phyloP scores from a whole-genome alignment of 2,329 filamentous ascomycete species.

The Ophiocordyceps sinensis region DNA sequence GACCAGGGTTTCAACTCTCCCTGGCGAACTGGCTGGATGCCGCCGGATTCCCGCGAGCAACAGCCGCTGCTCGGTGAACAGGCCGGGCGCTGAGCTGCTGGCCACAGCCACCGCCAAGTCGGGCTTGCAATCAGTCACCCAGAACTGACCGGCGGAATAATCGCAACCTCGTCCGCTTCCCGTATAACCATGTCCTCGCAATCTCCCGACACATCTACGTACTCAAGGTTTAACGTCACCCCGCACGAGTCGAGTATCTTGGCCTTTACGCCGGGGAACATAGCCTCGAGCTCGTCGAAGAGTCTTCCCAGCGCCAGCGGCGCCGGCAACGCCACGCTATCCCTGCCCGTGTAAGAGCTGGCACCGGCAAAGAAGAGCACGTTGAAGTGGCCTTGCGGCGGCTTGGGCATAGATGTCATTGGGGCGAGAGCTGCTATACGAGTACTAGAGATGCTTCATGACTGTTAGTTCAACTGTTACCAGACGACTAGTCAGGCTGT shows the following conservation, averaged over 20 bases:
- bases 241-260: slow-evolving; percentile 59
- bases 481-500: too few relatives aligned
- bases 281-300: slow-evolving; percentile 52
- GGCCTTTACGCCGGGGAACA: slow-evolving; percentile 53
- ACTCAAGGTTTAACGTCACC: slow-evolving; percentile 68
- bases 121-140: slow-evolving; percentile 32
- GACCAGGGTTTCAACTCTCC: slow-evolving; percentile 4
- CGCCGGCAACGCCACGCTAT: slow-evolving; percentile 50
- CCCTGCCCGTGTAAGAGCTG: slow-evolving; percentile 53
- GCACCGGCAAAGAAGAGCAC: slow-evolving; percentile 74
- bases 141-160: slow-evolving; percentile 80
- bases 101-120: too few relatives aligned
- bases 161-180: slow-evolving; percentile 69
- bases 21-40: slow-evolving; percentile 5
- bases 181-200: slow-evolving; percentile 37
- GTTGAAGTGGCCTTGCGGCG: slow-evolving; percentile 54
- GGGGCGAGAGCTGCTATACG: not conserved
- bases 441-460: not conserved
- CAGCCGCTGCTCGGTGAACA: slow-evolving; percentile 13
- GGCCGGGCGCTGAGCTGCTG: not conserved
- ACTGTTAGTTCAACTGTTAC: not conserved
- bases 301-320: slow-evolving; percentile 49
- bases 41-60: slow-evolving; percentile 11
- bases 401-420: slow-evolving; percentile 26
- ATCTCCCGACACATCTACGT: slow-evolving; percentile 52